Base-by-base conservation (phyloP, 352 stramenopile species). In the Peronospora destructor region DNA sequence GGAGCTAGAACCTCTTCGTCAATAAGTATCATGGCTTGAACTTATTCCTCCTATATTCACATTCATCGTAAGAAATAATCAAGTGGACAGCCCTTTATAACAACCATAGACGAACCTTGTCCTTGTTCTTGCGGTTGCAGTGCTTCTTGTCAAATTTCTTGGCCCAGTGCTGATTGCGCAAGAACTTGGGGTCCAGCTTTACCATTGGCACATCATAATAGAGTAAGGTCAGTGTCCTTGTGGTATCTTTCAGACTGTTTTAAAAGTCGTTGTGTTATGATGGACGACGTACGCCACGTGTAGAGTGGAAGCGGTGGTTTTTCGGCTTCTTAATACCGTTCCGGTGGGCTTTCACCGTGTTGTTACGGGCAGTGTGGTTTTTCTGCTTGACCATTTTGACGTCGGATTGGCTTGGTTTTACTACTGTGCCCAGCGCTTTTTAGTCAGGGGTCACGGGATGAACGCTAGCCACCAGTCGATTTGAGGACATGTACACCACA, bases 261-360 rank as follows among this genome's bases (percentile, higher is more conserved):
- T 7, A 8, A 38, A 5, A n/a, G n/a, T n/a, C n/a, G n/a, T n/a
- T n/a, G n/a, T 7, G 14, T 16, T 6, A 34, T 6, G 29, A 30
- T 1, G 16, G 34, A 40, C 25, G 17, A 89, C 82, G 55, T 86
- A 95, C 84, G 56, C 92, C 95, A 66, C 87, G 86, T 60, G 90
- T 97, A 39, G 85, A 96, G 60, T 96, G 78, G 74, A 97, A 97
- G 68, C 93, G 93, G 70, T 92, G 87, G 67, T 87, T 85, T 76
- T 97, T 97, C 59, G 88, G 89, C 87, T 98, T 98, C 76, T 97
- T 97, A 74, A 98, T 98, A 62, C 95, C 95, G 71, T 98, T 98
- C 70, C 83, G 83, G 71, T 98, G 92, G 47, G 94, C 95, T 85
- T 98, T 98, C 75, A 96, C 85, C 54, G 91, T 98, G 62, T 96